Percentiles rank a stretch among this genome's conserved stretches.
Evolutionary conservation across 495 filamentous ascomycete species (phyloP).

Genomic region (Penicillium cinerascens): DNA sequence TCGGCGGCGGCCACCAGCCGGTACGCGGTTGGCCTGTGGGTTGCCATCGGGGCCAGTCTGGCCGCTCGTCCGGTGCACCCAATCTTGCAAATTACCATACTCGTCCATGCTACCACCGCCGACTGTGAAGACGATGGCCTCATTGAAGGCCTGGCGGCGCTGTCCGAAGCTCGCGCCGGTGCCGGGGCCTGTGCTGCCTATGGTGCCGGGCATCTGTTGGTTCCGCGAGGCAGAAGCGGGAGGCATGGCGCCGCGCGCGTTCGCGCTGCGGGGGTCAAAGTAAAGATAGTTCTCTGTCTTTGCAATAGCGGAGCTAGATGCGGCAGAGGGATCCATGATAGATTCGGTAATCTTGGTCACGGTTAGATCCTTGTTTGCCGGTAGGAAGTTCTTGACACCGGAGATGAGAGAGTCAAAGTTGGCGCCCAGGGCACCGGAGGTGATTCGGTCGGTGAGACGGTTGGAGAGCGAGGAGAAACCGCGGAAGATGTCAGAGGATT

Average conservation of each 20-base stretch:
- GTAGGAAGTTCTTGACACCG: slow-evolving; percentile 98
- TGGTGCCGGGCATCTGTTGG: slow-evolving; percentile 46
- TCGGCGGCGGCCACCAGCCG: slow-evolving; percentile 53
- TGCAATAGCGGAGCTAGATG: slow-evolving; percentile 85
- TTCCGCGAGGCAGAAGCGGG: slow-evolving; percentile 56
- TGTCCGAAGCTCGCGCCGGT: slow-evolving; percentile 90
- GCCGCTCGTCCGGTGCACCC: slow-evolving; percentile 73
- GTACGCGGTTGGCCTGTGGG: slow-evolving; percentile 42
- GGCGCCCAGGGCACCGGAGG: slow-evolving; percentile 80
- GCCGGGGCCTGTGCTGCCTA: slow-evolving; percentile 50
- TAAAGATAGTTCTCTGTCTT: slow-evolving; percentile 99
- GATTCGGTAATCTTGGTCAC: slow-evolving; percentile 97
- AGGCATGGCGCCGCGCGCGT: slow-evolving; percentile 89
- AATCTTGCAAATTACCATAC: slow-evolving; percentile 96
- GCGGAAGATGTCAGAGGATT: slow-evolving; percentile 74
- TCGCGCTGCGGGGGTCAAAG: slow-evolving; percentile 91
- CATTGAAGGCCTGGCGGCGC: slow-evolving; percentile 86
- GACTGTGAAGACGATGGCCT: slow-evolving; percentile 95
- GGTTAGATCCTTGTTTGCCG: slow-evolving; percentile 90
- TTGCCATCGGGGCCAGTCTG: slow-evolving; percentile 46
- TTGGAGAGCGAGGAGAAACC: slow-evolving; percentile 87
- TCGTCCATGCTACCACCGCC: slow-evolving; percentile 98
- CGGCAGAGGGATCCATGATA: slow-evolving; percentile 92
- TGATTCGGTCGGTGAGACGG: slow-evolving; percentile 87
- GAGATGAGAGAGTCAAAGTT: slow-evolving; percentile 95